These are phyloP conservation scores for Pelargonium fulgidum DNA, from an alignment of 441 rosid species.

Conservation along the genomic window DNA sequence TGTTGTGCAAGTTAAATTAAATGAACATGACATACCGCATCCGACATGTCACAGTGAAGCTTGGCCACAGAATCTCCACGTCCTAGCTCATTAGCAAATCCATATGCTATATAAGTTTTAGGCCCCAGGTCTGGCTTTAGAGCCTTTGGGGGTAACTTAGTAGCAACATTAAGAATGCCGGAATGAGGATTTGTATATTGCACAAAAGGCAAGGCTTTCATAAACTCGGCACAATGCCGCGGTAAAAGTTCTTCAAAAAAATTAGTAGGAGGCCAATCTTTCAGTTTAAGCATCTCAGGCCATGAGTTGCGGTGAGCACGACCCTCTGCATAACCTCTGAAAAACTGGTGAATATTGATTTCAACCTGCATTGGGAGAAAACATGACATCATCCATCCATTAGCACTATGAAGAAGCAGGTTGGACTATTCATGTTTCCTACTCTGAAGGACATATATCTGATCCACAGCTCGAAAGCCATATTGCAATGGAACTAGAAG, in stretches of 20 bases:
- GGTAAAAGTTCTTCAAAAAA: constrained; percentile 28
- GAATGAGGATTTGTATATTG: constrained; percentile 28
- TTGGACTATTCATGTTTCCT: neutral
- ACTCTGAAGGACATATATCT: neutral
- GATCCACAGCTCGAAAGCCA: neutral
- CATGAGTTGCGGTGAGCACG: constrained; percentile 17
- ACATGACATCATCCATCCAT: neutral
- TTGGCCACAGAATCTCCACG: constrained; percentile 33
- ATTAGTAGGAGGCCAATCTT: constrained; percentile 32
- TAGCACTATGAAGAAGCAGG: neutral
- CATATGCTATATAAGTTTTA: constrained; percentile 27
- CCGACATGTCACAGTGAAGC: constrained; percentile 24
- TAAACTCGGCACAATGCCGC: constrained; percentile 28
- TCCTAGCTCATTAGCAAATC: constrained; percentile 26
- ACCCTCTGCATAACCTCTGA: constrained; percentile 25
- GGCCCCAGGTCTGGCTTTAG: constrained; percentile 29
- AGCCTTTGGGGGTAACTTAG: constrained; percentile 16
- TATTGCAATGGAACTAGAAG: neutral
- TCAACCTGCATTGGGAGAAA: constrained; percentile 20
- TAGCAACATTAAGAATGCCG: constrained; percentile 27
- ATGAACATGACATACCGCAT: constrained; percentile 21
- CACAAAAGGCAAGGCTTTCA: constrained; percentile 21
- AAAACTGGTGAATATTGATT: constrained; percentile 27
- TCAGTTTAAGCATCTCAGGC: constrained; percentile 32
- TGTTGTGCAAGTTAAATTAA: neutral